phyloP scores from a whole-genome alignment of 129 eudicot genomes.

The Mikania micrantha region DNA sequence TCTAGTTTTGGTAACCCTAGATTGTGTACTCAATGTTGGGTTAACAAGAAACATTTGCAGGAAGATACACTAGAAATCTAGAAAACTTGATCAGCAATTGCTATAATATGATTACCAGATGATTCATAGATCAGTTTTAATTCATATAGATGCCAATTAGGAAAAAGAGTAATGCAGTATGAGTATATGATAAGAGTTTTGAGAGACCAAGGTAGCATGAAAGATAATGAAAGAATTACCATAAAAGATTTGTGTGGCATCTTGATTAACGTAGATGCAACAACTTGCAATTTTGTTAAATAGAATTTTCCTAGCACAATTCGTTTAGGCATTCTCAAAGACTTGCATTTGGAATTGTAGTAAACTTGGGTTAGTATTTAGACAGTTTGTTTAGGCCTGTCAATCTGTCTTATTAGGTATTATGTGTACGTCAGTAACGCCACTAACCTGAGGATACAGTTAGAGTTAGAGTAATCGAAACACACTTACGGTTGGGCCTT shows the following conservation, averaged over 20 bases:
- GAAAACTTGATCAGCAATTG: conserved; percentile 1
- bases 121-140: neutral
- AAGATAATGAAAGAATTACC: neutral
- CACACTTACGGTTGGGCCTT: too few relatives aligned
- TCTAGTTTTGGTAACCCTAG: neutral
- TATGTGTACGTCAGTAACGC: too few relatives aligned
- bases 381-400: neutral
- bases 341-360: neutral
- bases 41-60: neutral
- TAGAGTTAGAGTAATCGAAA: too few relatives aligned
- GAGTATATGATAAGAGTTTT: neutral
- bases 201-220: conserved; percentile 1
- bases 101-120: neutral
- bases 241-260: neutral
- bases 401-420: neutral
- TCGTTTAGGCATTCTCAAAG: neutral
- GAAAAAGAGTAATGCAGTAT: neutral
- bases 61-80: conserved; percentile 7
- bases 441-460: too few relatives aligned
- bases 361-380: neutral
- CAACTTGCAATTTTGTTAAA: neutral
- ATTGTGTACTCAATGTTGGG: neutral
- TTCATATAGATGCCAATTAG: neutral
- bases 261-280: neutral
- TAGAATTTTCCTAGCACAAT: neutral